A percentile compares a stretch with the other conserved stretches of the same genome.
These are phyloP conservation scores for Thinopyrum obtusiflorum DNA, from an alignment of 202 grass and related monocot species.

Conservation along the genomic window DNA sequence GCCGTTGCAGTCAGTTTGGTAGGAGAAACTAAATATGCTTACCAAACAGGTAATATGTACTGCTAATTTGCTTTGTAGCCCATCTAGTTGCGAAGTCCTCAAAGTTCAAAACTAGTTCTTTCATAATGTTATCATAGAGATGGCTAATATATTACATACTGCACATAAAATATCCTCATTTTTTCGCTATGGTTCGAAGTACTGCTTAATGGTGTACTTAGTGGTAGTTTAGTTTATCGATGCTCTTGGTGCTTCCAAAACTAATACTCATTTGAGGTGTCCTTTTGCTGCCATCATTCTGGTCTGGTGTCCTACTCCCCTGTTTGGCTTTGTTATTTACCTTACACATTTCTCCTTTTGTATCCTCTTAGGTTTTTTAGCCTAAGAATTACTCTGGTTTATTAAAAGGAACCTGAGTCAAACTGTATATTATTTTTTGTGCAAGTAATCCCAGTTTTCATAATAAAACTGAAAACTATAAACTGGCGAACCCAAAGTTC, in stretches of 20 bases:
- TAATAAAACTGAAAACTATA: neutral
- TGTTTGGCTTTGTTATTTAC: constrained; percentile 14
- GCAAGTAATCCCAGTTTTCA: neutral
- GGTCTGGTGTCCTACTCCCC: neutral
- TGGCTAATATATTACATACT: neutral
- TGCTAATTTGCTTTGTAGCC: neutral
- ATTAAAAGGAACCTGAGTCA: neutral
- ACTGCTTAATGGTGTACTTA: neutral
- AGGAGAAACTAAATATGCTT: constrained; percentile 13
- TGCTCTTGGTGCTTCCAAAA: neutral
- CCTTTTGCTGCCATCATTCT: neutral
- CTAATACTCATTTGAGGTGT: neutral
- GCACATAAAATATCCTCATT: neutral
- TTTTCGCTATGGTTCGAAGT: neutral
- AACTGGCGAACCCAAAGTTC: neutral
- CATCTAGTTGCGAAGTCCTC: neutral
- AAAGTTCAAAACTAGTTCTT: constrained; percentile 3
- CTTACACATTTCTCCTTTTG: neutral
- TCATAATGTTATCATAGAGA: constrained; percentile 11
- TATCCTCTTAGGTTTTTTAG: neutral
- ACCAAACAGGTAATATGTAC: constrained; percentile 3
- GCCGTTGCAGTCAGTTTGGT: neutral
- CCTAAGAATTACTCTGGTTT: neutral
- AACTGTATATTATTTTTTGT: neutral
- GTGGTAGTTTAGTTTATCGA: constrained; percentile 16